Evolutionary conservation across 495 filamentous ascomycete species (phyloP).

Genomic region (Neurospora sp.): DNA sequence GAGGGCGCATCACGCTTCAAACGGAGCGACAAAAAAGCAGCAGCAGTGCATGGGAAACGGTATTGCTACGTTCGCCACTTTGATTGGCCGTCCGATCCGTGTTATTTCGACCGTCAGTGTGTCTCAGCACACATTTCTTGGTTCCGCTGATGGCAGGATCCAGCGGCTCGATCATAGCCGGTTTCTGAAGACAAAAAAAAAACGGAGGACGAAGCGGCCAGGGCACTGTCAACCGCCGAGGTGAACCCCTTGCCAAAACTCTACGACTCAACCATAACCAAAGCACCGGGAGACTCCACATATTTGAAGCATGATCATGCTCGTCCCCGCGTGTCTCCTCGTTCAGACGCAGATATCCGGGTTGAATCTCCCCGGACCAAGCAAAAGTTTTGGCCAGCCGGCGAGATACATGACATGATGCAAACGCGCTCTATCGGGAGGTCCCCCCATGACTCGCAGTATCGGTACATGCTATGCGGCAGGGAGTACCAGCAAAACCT

Average conservation of each 20-base stretch:
- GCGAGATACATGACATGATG: slow-evolving; percentile 18
- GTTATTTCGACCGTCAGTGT: background rate
- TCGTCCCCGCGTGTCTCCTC: slow-evolving; percentile 12
- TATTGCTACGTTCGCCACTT: background rate
- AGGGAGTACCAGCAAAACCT: background rate
- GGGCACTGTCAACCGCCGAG: background rate
- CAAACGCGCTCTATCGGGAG: slow-evolving; percentile 11
- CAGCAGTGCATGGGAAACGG: background rate
- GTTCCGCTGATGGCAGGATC: background rate
- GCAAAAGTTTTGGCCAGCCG: slow-evolving; percentile 9
- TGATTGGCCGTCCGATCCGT: slow-evolving; percentile 1
- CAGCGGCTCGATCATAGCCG: background rate
- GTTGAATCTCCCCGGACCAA: slow-evolving; percentile 5
- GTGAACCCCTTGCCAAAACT: background rate
- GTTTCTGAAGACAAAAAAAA: background rate
- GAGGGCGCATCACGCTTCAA: slow-evolving; percentile 4
- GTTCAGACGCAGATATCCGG: slow-evolving; percentile 19
- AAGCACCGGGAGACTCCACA: slow-evolving; percentile 7
- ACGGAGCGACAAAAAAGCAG: background rate
- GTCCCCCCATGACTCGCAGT: background rate
- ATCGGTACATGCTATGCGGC: background rate
- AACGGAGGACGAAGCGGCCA: background rate
- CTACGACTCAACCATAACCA: slow-evolving; percentile 15
- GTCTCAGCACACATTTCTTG: background rate
- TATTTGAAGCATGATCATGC: slow-evolving; percentile 16